Evolutionary conservation across 2,329 filamentous ascomycete genomes (phyloP).

Genomic region (Arachnomyces sp.): DNA sequence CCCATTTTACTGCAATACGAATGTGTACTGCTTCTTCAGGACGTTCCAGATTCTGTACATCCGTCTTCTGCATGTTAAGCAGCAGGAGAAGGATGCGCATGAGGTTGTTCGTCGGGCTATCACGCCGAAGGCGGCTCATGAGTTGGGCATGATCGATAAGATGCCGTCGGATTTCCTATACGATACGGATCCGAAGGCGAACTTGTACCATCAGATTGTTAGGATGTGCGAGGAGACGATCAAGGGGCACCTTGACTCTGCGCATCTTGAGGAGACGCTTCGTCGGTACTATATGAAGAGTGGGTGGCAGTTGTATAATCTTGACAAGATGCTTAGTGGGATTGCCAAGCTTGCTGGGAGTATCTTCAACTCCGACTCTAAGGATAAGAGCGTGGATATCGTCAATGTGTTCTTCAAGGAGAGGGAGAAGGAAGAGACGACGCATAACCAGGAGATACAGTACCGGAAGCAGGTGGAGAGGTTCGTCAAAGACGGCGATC

Average conservation of each 20-base stretch:
- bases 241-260: conserved; percentile 70
- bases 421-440: conserved; percentile 74
- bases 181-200: conserved; percentile 53
- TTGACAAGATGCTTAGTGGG: conserved; percentile 77
- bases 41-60: conserved; percentile 88
- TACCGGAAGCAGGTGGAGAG: conserved; percentile 89
- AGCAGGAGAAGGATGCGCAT: conserved; percentile 62
- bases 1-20: conserved; percentile 86
- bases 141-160: conserved; percentile 76
- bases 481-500: conserved; percentile 82
- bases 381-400: conserved; percentile 89
- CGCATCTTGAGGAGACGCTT: conserved; percentile 78
- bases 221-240: conserved; percentile 81
- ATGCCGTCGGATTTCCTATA: conserved; percentile 66
- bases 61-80: conserved; percentile 74
- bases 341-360: conserved; percentile 70
- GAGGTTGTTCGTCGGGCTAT: conserved; percentile 66
- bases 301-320: conserved; percentile 88
- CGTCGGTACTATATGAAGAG: conserved; percentile 84
- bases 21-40: conserved; percentile 89
- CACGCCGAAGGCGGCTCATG: conserved; percentile 68
- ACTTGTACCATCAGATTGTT: conserved; percentile 79
- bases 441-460: conserved; percentile 80
- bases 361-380: conserved; percentile 78
- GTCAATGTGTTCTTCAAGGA: conserved; percentile 78